Conservation (phyloP, 108 stramenopile genomes). For the Skeletonema marinoi region DNA sequence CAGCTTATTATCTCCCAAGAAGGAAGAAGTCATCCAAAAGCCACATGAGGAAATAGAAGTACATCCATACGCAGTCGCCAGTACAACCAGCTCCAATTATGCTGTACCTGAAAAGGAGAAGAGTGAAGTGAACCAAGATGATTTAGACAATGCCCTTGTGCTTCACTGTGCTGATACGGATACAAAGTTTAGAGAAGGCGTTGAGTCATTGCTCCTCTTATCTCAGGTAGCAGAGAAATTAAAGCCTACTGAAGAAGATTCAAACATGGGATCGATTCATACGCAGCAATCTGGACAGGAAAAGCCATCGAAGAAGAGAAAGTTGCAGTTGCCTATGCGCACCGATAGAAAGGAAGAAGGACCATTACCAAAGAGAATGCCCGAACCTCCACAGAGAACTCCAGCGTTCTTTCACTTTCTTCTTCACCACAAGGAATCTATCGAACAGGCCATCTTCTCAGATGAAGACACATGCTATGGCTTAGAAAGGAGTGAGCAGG, state of each 20-base stretch:
- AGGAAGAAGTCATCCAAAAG: background rate
- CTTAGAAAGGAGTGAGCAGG: background rate
- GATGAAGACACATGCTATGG: background rate
- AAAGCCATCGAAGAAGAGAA: background rate
- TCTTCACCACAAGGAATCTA: background rate
- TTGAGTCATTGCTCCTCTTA: background rate
- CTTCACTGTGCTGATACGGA: background rate
- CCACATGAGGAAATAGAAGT: too few species aligned
- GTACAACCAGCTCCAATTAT: background rate
- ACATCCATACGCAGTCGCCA: background rate
- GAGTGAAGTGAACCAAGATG: background rate
- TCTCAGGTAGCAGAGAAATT: background rate
- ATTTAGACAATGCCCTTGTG: background rate
- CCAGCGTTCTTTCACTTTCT: background rate
- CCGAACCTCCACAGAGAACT: background rate
- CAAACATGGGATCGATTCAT: background rate
- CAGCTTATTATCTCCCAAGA: background rate
- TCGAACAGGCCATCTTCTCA: background rate
- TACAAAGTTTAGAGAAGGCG: background rate
- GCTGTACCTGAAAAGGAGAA: background rate
- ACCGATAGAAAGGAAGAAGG: background rate
- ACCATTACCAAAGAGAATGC: background rate
- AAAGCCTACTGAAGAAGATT: background rate
- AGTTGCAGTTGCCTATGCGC: background rate
- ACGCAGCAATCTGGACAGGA: background rate